Percentiles rank a stretch among this genome's conserved stretches.
Conservation (phyloP, 345 rosid genomes). For the Orychophragmus violaceus region DNA sequence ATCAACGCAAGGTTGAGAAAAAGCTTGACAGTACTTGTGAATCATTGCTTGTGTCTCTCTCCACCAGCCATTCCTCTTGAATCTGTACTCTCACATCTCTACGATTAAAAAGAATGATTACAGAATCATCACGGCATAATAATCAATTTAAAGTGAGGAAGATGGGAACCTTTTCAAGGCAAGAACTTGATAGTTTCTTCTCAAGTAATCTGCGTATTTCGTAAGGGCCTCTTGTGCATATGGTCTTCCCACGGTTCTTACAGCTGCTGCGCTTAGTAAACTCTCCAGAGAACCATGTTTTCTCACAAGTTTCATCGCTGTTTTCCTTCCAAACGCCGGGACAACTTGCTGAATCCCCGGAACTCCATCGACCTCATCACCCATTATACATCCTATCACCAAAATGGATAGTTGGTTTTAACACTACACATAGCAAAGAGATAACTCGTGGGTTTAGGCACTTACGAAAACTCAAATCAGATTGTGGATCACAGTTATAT, state of each 20-base stretch:
- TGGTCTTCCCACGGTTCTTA: constrained; percentile 73
- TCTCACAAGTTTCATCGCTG: constrained; percentile 73
- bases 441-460: not conserved
- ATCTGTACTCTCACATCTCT: constrained; percentile 74
- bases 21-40: constrained; percentile 45
- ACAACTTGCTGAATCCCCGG: constrained; percentile 77
- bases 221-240: constrained; percentile 89
- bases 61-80: constrained; percentile 69
- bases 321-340: constrained; percentile 86
- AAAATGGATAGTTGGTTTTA: not conserved
- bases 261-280: constrained; percentile 75
- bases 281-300: constrained; percentile 83
- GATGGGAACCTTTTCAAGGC: constrained; percentile 57
- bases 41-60: constrained; percentile 60
- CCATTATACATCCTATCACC: constrained; percentile 72
- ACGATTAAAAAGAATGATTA: not conserved
- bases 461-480: constrained; percentile 88
- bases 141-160: not conserved
- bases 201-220: constrained; percentile 67
- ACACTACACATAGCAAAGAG: not conserved
- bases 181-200: constrained; percentile 84
- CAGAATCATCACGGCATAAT: not conserved
- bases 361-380: constrained; percentile 89
- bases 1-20: constrained; percentile 23
- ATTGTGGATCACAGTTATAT: constrained; percentile 69